Percentiles rank a stretch among this genome's conserved stretches.
Evolutionary conservation across 202 grass and related monocot genomes (phyloP).

Genomic region (Setaria italica): DNA sequence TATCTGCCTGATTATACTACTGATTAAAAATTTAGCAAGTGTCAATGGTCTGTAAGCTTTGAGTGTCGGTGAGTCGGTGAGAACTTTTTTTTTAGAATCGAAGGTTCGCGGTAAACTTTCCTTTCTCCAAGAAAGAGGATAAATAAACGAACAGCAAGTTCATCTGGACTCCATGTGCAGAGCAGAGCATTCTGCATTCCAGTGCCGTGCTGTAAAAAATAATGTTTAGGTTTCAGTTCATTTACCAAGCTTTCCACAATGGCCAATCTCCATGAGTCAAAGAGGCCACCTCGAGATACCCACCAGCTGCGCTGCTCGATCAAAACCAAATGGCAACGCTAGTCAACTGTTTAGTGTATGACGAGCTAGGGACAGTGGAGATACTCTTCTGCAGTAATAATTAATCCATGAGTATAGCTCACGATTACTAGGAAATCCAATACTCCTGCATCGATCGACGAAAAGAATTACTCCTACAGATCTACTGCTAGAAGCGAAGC

Average conservation of each 20-base stretch:
- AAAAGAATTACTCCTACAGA: background rate
- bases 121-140: background rate
- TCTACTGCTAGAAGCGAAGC: background rate
- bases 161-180: background rate
- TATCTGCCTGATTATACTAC: no score
- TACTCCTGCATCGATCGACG: conserved; percentile 16
- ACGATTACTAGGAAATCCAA: conserved; percentile 7
- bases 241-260: conserved; percentile 16
- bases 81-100: background rate
- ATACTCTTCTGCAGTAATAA: background rate
- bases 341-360: conserved; percentile 15
- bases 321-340: background rate
- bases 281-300: conserved; percentile 16
- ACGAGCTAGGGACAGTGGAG: background rate
- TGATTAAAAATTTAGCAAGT: no score
- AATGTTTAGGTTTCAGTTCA: background rate
- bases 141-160: background rate
- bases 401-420: background rate
- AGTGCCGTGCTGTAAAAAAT: background rate
- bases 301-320: background rate
- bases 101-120: background rate
- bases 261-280: conserved; percentile 4
- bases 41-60: background rate
- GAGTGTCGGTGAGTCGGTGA: conserved; percentile 13
- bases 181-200: background rate